These are phyloP conservation scores for Bipolaris gigantea DNA, from an alignment of 2,329 filamentous ascomycete species.

Conservation along the genomic window DNA sequence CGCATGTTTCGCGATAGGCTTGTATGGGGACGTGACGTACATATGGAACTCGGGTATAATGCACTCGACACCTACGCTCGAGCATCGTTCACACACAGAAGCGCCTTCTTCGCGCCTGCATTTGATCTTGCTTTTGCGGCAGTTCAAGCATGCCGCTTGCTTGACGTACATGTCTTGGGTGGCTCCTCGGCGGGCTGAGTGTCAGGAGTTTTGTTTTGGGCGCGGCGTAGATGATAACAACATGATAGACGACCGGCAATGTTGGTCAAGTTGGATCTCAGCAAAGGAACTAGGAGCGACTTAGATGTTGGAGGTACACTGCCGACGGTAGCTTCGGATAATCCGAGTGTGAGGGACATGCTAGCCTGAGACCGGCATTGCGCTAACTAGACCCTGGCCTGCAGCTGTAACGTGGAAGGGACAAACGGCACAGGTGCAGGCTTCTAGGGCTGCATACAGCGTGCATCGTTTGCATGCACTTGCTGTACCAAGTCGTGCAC, in stretches of 20 bases:
- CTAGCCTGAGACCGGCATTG: neutral
- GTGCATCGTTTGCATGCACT: neutral
- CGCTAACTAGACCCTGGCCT: constrained; percentile 8
- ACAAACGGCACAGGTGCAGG: neutral
- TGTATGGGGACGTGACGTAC: neutral
- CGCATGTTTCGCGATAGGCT: neutral
- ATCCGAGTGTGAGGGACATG: neutral
- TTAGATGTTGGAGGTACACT: neutral
- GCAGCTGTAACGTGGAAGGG: neutral
- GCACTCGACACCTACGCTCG: constrained; percentile 62
- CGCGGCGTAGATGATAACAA: neutral
- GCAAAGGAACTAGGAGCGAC: neutral
- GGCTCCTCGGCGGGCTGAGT: neutral
- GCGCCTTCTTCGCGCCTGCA: constrained; percentile 57
- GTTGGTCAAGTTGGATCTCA: neutral
- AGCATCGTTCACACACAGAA: constrained; percentile 63
- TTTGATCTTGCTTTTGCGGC: constrained; percentile 68
- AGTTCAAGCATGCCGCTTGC: constrained; percentile 63
- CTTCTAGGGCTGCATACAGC: neutral
- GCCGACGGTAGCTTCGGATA: neutral
- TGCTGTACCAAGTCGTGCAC: neutral
- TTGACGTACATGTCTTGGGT: constrained; percentile 31
- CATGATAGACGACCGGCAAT: neutral
- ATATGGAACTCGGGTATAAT: constrained; percentile 69
- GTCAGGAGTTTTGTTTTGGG: neutral